A percentile compares a stretch with the other conserved stretches of the same genome.
Evolutionary conservation across 1,284 basidiomycete species (phyloP).

Genomic region (Tremellales sp.): DNA sequence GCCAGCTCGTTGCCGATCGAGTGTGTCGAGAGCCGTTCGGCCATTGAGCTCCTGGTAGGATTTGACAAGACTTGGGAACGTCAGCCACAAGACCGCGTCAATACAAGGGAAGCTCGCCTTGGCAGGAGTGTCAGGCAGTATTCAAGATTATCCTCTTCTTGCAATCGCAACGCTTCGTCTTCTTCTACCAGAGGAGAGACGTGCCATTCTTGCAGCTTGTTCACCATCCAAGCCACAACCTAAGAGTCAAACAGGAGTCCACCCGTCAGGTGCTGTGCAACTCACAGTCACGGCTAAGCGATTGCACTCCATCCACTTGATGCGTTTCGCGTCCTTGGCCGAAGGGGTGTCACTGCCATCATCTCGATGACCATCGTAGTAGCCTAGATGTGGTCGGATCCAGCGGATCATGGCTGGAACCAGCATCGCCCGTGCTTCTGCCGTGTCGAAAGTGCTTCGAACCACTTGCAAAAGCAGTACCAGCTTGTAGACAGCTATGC

Average conservation of each 20-base stretch:
- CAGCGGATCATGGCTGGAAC: conserved; percentile 85
- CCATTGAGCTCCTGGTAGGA: conserved; percentile 80
- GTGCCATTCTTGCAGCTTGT: conserved; percentile 78
- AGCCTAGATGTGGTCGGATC: conserved; percentile 94
- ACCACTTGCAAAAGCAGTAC: conserved; percentile 90
- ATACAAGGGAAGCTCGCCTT: conserved; percentile 53
- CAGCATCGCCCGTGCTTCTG: conserved; percentile 71
- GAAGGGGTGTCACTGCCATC: conserved; percentile 17
- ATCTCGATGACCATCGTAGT: conserved; percentile 58
- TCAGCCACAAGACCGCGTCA: background rate
- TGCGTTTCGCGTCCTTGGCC: conserved; percentile 66
- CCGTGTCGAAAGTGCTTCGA: conserved; percentile 80
- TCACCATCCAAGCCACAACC: conserved; percentile 83
- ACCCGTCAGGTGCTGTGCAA: background rate
- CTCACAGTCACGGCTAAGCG: conserved; percentile 56
- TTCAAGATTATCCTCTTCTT: conserved; percentile 93
- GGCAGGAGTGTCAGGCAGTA: conserved; percentile 81
- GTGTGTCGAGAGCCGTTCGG: conserved; percentile 60
- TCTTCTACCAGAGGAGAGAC: conserved; percentile 62
- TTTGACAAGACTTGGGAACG: conserved; percentile 67
- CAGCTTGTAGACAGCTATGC: conserved; percentile 85
- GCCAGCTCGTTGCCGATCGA: conserved; percentile 64
- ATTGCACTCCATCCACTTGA: conserved; percentile 85
- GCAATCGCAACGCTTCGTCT: conserved; percentile 60
- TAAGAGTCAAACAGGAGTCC: conserved; percentile 41